Conservation (phyloP, 1,284 basidiomycete species). For the Heterobasidion occidentale region DNA sequence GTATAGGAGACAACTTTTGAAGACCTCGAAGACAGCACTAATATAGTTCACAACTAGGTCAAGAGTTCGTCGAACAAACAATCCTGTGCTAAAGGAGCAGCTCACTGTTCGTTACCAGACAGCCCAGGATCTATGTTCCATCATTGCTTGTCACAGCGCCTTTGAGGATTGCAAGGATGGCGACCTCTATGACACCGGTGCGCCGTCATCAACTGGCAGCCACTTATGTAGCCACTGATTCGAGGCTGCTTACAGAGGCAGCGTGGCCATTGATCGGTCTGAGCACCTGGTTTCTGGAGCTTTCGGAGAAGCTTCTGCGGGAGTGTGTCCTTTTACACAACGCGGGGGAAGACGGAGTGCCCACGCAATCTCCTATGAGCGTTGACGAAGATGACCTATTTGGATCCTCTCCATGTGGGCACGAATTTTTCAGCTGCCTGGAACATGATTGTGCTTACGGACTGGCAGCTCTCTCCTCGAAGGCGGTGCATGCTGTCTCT, state of each 20-base stretch:
- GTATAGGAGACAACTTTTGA: constrained; percentile 40
- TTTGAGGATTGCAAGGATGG: constrained; percentile 67
- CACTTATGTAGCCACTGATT: too few species aligned
- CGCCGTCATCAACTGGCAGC: neutral
- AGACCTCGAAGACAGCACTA: too few species aligned
- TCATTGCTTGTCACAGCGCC: constrained; percentile 48
- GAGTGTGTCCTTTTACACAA: constrained; percentile 45
- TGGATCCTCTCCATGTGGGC: neutral
- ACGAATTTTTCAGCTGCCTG: too few species aligned
- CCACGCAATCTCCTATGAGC: too few species aligned
- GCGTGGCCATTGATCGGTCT: constrained; percentile 63
- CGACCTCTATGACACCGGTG: constrained; percentile 40
- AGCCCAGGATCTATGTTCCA: constrained; percentile 55
- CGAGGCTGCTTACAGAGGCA: constrained; percentile 34
- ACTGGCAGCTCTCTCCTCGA: neutral
- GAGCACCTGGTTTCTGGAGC: constrained; percentile 48
- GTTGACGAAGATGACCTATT: neutral
- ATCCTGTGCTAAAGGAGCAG: constrained; percentile 27
- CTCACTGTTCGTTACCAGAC: constrained; percentile 42
- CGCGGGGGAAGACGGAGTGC: neutral
- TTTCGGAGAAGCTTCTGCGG: constrained; percentile 56
- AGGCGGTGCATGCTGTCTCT: constrained; percentile 12
- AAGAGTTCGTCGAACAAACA: constrained; percentile 22
- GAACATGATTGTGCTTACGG: too few species aligned
- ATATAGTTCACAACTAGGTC: constrained; percentile 19